Evolutionary conservation across 495 filamentous ascomycete genomes (phyloP), one percentile per base, ranked within the genome.

Genomic region (Articulospora tetracladia): DNA sequence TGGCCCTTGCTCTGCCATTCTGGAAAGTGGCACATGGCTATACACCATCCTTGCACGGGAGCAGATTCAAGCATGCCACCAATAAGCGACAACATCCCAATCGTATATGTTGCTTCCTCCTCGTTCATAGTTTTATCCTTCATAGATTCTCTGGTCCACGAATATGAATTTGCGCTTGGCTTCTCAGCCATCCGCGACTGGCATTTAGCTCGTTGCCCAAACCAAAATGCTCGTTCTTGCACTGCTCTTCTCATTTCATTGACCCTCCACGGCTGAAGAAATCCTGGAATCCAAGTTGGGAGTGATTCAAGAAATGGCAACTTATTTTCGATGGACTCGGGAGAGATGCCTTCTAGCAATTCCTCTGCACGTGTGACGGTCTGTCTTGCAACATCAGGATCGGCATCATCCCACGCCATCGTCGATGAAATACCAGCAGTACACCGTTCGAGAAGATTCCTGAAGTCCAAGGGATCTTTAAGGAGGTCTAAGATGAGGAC

Each of bases 11-110:
- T 58, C 66, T 81, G 77, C 73, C 77, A 83, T 56, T 83, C 73
- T 0, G 83, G 82, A 65, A 81, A 82, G 59, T 79, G 77, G 60
- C 76, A 73, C 80, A 86, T 83, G 20, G 84, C 82, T 15, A 85
- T 61, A 15, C 84, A 64, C 55, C 79, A 70, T 10, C 64, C 65
- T 26, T 57, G 53, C 7, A 72, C 63, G 10, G 76, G 55, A 0
- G 69, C 69, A 30, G 61, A 68, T 17, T 69, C 64, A 7, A 75
- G 73, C 0, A 73, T 76, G 28, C 75, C 70, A 23, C 69, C 73
- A 46, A 73, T 74, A 25, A 71, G 73, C 54, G 77, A 71, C 15
- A 76, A 59, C 17, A 78, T 66, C 0, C 71, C 72, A 13, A 72
- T 73, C 4, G 76, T 67, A 55, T 77, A 77, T 0, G 66, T 67